These are phyloP conservation scores for Fusarium coffeatum DNA, from an alignment of 2,329 filamentous ascomycete species.

Conservation along the genomic window DNA sequence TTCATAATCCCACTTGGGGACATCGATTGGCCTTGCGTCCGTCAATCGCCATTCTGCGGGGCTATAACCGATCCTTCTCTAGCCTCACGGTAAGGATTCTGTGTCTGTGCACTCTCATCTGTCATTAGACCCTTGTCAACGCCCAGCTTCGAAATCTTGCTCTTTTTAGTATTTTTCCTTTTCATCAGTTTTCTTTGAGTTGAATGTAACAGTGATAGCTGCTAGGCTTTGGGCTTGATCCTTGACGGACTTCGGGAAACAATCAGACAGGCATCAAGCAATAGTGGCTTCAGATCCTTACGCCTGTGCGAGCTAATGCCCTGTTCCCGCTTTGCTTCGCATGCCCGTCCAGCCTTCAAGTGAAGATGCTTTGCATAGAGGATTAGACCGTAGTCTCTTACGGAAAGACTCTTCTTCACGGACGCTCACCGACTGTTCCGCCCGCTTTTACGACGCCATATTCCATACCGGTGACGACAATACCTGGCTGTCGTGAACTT, in stretches of 20 bases:
- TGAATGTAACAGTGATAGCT: slow-evolving; percentile 26
- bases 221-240: slow-evolving; percentile 16
- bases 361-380: slow-evolving; percentile 40
- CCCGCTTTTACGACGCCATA: slow-evolving; percentile 22
- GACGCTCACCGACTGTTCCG: slow-evolving; percentile 46
- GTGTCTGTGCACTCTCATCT: slow-evolving; percentile 17
- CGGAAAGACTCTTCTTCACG: slow-evolving; percentile 29
- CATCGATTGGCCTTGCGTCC: slow-evolving; percentile 45
- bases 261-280: slow-evolving; percentile 37
- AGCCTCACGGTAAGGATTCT: slow-evolving; percentile 19
- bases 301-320: slow-evolving; percentile 43
- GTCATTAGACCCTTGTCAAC: slow-evolving; percentile 22
- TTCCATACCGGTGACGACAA: slow-evolving; percentile 26
- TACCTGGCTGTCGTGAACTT: slow-evolving; percentile 25
- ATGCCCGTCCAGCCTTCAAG: slow-evolving; percentile 42
- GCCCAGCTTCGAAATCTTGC: slow-evolving; percentile 19
- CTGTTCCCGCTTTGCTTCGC: slow-evolving; percentile 44
- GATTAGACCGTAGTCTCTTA: slow-evolving; percentile 33
- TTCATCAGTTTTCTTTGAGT: neutral
- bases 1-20: slow-evolving; percentile 25
- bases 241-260: slow-evolving; percentile 18
- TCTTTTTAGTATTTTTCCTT: slow-evolving; percentile 8
- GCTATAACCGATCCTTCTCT: slow-evolving; percentile 37
- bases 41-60: slow-evolving; percentile 48
- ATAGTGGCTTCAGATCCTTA: slow-evolving; percentile 29